Percentiles rank a stretch among this genome's conserved stretches.
phyloP scores from a whole-genome alignment of 2,329 filamentous ascomycete genomes.

The Sclerotinia sclerotiorum region DNA sequence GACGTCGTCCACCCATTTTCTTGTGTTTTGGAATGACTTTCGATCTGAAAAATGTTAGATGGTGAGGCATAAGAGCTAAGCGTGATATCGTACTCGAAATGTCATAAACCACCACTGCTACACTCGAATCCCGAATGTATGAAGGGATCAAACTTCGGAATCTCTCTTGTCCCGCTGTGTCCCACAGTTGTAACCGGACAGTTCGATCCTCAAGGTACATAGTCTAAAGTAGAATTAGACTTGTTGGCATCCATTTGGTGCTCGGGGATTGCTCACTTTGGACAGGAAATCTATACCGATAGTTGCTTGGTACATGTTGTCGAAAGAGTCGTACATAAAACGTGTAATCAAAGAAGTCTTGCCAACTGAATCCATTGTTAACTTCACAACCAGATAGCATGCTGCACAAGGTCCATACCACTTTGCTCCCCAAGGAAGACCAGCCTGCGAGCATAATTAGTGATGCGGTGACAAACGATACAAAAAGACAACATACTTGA shows the following conservation, averaged over 20 bases:
- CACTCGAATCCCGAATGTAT: slow-evolving; percentile 96
- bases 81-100: slow-evolving; percentile 70
- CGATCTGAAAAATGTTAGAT: slow-evolving; percentile 57
- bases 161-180: slow-evolving; percentile 95
- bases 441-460: slow-evolving; percentile 57
- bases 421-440: slow-evolving; percentile 98
- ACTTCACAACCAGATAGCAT: slow-evolving; percentile 13
- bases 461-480: slow-evolving; percentile 3
- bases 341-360: slow-evolving; percentile 98
- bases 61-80: neutral
- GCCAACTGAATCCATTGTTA: slow-evolving; percentile 65
- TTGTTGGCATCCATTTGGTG: slow-evolving; percentile 14
- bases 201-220: slow-evolving; percentile 99
- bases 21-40: slow-evolving; percentile 97
- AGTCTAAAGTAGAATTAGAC: slow-evolving; percentile 56
- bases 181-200: slow-evolving; percentile 95
- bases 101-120: slow-evolving; percentile 98
- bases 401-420: slow-evolving; percentile 60
- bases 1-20: slow-evolving; percentile 99
- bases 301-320: slow-evolving; percentile 99
- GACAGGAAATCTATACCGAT: slow-evolving; percentile 99
- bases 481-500: slow-evolving; percentile 67
- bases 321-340: slow-evolving; percentile 99
- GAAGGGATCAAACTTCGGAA: slow-evolving; percentile 97
- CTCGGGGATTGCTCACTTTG: slow-evolving; percentile 63